phyloP scores from a whole-genome alignment of 78 protist genomes.

The Dictyostelium firmibasis region DNA sequence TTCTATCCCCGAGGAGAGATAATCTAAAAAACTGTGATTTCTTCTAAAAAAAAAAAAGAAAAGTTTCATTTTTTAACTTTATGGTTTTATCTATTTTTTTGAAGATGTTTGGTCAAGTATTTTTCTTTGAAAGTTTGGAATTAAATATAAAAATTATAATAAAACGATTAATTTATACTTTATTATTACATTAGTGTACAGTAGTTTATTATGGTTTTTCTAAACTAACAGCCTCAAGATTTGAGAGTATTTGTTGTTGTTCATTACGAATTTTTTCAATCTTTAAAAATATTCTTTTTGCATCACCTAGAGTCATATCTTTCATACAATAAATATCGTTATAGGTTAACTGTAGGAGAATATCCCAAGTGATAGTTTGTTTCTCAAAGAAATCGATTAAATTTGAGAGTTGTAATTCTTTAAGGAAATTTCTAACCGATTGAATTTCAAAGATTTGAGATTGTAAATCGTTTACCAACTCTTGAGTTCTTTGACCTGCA shows the following conservation, averaged over 20 bases:
- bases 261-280: background rate
- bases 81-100: no score
- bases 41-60: no score
- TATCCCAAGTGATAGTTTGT: slow-evolving; percentile 8
- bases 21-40: no score
- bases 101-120: no score
- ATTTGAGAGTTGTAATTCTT: slow-evolving; percentile 30
- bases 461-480: background rate
- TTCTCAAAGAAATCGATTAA: slow-evolving; percentile 12
- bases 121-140: no score
- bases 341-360: background rate
- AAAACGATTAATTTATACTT: no score
- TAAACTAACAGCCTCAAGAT: background rate
- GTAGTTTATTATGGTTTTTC: background rate
- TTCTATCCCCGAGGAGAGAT: no score
- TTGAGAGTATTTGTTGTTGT: background rate
- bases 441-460: background rate
- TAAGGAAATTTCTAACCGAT: slow-evolving; percentile 16
- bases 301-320: slow-evolving; percentile 5
- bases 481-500: background rate
- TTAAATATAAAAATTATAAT: no score
- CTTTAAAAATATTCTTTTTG: slow-evolving; percentile 10
- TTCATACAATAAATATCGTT: background rate
- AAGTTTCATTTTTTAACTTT: no score
- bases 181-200: background rate